Evolutionary conservation across 1,284 basidiomycete species (phyloP).

Genomic region (Schizophyllum commune): DNA sequence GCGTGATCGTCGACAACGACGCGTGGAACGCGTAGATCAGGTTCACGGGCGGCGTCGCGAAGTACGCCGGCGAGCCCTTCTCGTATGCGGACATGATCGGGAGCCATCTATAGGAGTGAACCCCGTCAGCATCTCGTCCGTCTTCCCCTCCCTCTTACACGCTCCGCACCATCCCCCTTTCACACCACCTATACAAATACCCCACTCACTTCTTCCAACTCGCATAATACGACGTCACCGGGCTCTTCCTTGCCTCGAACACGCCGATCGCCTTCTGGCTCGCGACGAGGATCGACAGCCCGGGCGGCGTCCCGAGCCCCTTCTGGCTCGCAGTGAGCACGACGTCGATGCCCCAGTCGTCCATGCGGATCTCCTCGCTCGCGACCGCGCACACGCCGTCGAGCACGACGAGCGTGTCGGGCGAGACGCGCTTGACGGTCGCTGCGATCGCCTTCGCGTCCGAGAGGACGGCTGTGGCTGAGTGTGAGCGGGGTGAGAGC

Average conservation of each 20-base stretch:
- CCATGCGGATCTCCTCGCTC: constrained; percentile 92
- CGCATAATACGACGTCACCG: constrained; percentile 79
- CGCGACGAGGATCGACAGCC: constrained; percentile 81
- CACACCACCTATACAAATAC: too few relatives aligned
- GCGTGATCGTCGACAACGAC: constrained; percentile 71
- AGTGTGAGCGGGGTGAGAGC: not conserved
- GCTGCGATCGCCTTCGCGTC: constrained; percentile 76
- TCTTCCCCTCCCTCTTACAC: too few relatives aligned
- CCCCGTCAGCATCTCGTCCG: not conserved
- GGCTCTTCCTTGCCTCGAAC: constrained; percentile 17
- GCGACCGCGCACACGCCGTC: constrained; percentile 96
- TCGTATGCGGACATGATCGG: constrained; percentile 93
- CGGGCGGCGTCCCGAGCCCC: constrained; percentile 92
- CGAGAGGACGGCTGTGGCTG: constrained; percentile 66
- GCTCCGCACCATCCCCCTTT: too few relatives aligned
- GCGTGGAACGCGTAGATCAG: constrained; percentile 87
- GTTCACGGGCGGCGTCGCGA: constrained; percentile 94
- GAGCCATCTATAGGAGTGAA: constrained; percentile 62
- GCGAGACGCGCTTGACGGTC: constrained; percentile 73
- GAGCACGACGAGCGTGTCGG: constrained; percentile 79
- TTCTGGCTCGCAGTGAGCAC: constrained; percentile 92
- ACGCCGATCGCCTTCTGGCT: constrained; percentile 76
- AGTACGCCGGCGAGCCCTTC: constrained; percentile 69
- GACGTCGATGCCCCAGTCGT: constrained; percentile 90
- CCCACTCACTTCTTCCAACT: constrained; percentile 79